phyloP scores from a whole-genome alignment of 345 rosid genomes.

The Iberis pinnata region DNA sequence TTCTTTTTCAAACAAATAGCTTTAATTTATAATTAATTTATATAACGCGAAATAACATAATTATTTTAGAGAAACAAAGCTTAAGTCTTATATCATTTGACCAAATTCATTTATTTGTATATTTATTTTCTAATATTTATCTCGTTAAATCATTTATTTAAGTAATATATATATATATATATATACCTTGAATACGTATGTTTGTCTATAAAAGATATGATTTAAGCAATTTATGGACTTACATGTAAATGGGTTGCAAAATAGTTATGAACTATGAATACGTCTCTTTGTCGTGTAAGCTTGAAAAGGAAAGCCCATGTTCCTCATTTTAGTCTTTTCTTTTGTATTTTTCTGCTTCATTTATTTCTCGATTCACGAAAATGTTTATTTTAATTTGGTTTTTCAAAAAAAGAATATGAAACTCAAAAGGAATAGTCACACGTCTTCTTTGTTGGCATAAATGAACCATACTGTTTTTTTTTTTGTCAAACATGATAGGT shows the following conservation, averaged over 20 bases:
- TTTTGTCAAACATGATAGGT: too few species aligned
- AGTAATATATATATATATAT: too few species aligned
- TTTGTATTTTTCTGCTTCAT: constrained; percentile 21
- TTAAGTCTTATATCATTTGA: too few species aligned
- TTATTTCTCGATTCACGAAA: constrained; percentile 6
- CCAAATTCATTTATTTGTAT: too few species aligned
- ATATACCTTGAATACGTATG: too few species aligned
- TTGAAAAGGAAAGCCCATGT: constrained; percentile 26
- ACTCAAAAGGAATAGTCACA: constrained; percentile 7
- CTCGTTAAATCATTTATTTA: too few species aligned
- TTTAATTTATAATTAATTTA: too few species aligned
- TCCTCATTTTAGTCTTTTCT: constrained; percentile 10
- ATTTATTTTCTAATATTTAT: too few species aligned
- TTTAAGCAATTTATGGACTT: background rate
- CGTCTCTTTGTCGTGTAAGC: constrained; percentile 31
- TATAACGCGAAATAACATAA: too few species aligned
- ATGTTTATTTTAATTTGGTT: background rate
- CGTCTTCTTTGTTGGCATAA: constrained; percentile 25
- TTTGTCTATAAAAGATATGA: too few species aligned
- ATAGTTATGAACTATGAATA: constrained; percentile 6
- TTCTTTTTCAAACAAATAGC: too few species aligned
- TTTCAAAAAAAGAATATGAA: background rate
- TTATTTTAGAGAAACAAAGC: too few species aligned
- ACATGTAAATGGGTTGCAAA: background rate
- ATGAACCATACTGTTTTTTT: constrained; percentile 1